These are phyloP conservation scores for Cladophialophora bantiana DNA, from an alignment of 2,329 filamentous ascomycete genomes.

Conservation along the genomic window DNA sequence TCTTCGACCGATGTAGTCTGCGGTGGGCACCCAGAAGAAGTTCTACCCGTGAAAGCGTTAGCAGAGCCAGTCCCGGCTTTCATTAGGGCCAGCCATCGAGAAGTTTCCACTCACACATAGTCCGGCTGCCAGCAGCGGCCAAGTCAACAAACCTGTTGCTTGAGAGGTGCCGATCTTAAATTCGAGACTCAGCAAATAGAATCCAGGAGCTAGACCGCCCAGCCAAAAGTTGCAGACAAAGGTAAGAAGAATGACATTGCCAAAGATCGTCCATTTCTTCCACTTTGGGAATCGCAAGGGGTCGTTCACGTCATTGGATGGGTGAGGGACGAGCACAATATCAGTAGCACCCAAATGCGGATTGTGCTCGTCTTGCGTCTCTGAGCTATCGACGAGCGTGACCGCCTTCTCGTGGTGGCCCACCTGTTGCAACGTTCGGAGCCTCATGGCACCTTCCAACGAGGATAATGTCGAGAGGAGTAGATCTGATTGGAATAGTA, in stretches of 20 bases:
- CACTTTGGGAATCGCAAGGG: constrained; percentile 37
- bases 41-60: constrained; percentile 6
- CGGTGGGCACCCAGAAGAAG: constrained; percentile 25
- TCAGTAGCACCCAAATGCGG: constrained; percentile 20
- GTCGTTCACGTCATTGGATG: constrained; percentile 41
- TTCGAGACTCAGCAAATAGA: constrained; percentile 13
- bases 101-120: constrained; percentile 17
- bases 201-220: constrained; percentile 20
- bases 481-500: too few relatives aligned
- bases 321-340: constrained; percentile 43
- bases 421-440: constrained; percentile 20
- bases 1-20: constrained; percentile 48
- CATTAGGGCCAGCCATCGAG: too few relatives aligned
- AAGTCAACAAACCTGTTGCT: constrained; percentile 10
- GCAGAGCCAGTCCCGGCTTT: too few relatives aligned
- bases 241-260: constrained; percentile 12
- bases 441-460: too few relatives aligned
- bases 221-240: constrained; percentile 19
- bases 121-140: constrained; percentile 10
- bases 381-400: constrained; percentile 14
- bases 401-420: constrained; percentile 16
- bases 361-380: constrained; percentile 3
- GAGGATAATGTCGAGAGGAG: too few relatives aligned
- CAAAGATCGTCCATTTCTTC: constrained; percentile 22
- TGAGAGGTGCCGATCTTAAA: constrained; percentile 8